Base-by-base conservation (phyloP, 306 rosid species). In the Medicago lupulina region DNA sequence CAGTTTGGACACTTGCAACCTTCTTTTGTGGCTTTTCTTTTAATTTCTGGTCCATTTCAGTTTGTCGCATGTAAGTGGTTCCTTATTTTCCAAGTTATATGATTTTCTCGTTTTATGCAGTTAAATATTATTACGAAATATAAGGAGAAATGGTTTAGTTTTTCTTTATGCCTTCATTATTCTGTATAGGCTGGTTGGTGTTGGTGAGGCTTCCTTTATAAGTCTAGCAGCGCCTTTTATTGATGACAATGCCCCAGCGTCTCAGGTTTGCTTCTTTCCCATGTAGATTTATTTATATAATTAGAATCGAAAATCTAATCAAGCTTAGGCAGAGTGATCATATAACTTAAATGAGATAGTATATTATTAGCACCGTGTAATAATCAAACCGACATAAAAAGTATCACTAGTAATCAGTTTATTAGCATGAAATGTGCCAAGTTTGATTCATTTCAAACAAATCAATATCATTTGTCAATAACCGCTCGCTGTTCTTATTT, bases 181-280 rank as follows among this genome's bases (percentile, higher is more conserved):
- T 76, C 57, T 78, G 36, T 55, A 61, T 80, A 91, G 97, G 97
- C 36, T 93, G 8, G 97, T 91, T 74, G 97, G 97, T 75, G 91
- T 89, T 69, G 97, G 97, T 1, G 98, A 93, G 88, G 98, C 98
- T 58, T 93, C 98, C 23, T 93, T 93, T 76, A 82, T 91, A 71
- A 93, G 97, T 84, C 96, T 93, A 78, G 98, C 98, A 73, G 96
- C 98, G 8, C 98, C 98, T 40, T 93, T 91, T 82, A 93, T 93
- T 67, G 93, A 91, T 75, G 98, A 93, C 73, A 91, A 88, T 79
- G 97, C 98, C 67, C 98, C 98, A 6, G 85, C 11, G 76, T 49
- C 88, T 12, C 90, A 89, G 97, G 98, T 93, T 66, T 72, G 71
- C 13, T 71, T 83, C 63, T 76, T 6, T 19, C 25, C 53, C 53